Conservation (phyloP, 768 basidiomycete species). For the Pleurotus giganteus region DNA sequence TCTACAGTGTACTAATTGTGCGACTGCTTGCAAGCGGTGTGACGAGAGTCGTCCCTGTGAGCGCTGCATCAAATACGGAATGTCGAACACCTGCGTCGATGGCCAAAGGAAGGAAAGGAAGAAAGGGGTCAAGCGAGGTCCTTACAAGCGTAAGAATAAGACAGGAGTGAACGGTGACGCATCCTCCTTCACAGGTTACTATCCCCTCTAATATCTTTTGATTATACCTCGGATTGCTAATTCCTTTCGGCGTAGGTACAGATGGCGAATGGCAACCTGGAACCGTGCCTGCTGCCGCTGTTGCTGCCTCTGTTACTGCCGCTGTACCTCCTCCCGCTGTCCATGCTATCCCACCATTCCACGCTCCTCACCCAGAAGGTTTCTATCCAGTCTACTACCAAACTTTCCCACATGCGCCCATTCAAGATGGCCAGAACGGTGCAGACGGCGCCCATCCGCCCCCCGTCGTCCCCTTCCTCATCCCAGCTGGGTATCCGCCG, state of each 20-base stretch:
- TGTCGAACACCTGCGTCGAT: conserved; percentile 75
- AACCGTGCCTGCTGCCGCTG: conserved; percentile 1
- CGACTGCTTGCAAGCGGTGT: conserved; percentile 86
- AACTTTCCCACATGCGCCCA: background rate
- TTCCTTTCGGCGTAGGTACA: conserved; percentile 9
- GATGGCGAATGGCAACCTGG: conserved; percentile 29
- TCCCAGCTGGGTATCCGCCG: conserved; percentile 4
- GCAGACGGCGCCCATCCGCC: background rate
- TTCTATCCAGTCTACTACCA: conserved; percentile 8
- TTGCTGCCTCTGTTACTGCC: background rate
- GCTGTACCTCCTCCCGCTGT: background rate
- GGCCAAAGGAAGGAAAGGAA: conserved; percentile 92
- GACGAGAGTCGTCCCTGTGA: conserved; percentile 87
- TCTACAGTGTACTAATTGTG: conserved; percentile 76
- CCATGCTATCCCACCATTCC: background rate
- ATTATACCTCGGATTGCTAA: conserved; percentile 2
- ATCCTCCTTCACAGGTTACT: background rate
- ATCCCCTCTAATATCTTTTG: background rate
- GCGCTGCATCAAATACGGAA: conserved; percentile 87
- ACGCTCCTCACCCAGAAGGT: background rate
- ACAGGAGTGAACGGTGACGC: conserved; percentile 19
- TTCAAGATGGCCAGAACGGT: background rate
- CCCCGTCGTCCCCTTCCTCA: background rate
- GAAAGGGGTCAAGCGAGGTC: conserved; percentile 85
- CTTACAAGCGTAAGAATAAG: conserved; percentile 69